Evolutionary conservation across 1,139 yeast genomes (phyloP), one percentile per base, ranked within the genome.

Genomic region (Pichia inconspicua): DNA sequence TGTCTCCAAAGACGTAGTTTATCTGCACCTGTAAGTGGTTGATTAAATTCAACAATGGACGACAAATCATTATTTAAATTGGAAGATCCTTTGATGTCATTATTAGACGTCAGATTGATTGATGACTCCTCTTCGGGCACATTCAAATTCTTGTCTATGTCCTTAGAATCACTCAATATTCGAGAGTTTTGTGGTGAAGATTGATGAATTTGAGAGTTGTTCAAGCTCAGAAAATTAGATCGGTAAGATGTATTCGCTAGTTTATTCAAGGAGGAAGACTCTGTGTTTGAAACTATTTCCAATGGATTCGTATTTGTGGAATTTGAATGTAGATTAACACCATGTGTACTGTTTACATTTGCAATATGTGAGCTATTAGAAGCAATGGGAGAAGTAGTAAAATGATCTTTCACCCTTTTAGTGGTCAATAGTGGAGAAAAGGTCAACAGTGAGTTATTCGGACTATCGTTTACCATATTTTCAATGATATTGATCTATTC

Each of bases 1-100:
- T 89, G 96, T 46, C 98, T 72, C 98, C 98, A 92, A 38, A 87
- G 70, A 42, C 98, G 69, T 41, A 92, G 73, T 58, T 84, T 80
- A 55, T 90, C 97, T 0, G 94, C 94, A 49, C 87, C 95, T 0
- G 95, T 78, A 42, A 83, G 64, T 4, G 84, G 83, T 4, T 56
- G 51, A 15, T 62, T 61, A 22, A 53, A 41, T 25, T 47, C 53
- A 12, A 46, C 46, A 10, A 50, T 50, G 14, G 49, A 44, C 15
- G 53, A 50, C 2, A 49, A 38, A 44, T 50, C 53, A 11, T 40
- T 30, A 22, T 48, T 50, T 27, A 22, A 5, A 37, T 37, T 37
- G 5, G 40, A 37, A 22, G 40, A 17, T 15, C 17, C 40, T 22
- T 37, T 37, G 14, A 37, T n/a, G 4, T 30, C 31, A 7, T 40